phyloP scores from a whole-genome alignment of 2,329 filamentous ascomycete genomes.

The Trichoderma sp. region DNA sequence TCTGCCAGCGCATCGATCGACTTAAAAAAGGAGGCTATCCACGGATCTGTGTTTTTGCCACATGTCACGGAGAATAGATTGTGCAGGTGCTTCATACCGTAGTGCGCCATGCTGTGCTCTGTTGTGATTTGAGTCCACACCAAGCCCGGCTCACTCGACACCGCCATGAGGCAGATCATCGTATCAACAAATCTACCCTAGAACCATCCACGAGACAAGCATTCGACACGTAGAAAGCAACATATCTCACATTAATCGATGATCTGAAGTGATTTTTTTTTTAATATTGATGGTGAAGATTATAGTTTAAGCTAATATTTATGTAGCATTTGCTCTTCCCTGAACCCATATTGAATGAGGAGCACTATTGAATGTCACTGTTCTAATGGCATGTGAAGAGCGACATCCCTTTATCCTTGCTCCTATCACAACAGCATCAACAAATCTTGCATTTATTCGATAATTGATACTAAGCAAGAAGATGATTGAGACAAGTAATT shows the following conservation, averaged over 20 bases:
- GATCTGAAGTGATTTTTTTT: neutral
- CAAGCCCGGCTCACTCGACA: neutral
- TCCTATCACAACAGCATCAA: too few relatives aligned
- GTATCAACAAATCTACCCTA: neutral
- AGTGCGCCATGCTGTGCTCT: neutral
- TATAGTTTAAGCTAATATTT: too few relatives aligned
- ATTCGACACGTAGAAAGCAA: neutral
- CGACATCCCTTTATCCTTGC: too few relatives aligned
- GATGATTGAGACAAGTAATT: neutral
- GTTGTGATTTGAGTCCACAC: neutral
- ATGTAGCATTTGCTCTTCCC: neutral
- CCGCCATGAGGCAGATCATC: neutral
- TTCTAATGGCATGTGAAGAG: too few relatives aligned
- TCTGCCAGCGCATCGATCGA: constrained; percentile 7
- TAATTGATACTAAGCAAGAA: neutral
- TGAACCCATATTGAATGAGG: neutral
- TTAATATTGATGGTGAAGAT: neutral
- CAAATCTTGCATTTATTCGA: neutral
- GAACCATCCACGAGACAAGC: neutral
- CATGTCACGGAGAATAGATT: neutral
- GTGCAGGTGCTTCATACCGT: neutral
- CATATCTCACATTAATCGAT: neutral
- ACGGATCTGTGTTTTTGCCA: neutral
- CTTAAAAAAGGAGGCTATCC: neutral
- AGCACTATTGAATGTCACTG: neutral